Evolutionary conservation across 305 asterid genomes (phyloP).

Genomic region (Petunia hybrid): DNA sequence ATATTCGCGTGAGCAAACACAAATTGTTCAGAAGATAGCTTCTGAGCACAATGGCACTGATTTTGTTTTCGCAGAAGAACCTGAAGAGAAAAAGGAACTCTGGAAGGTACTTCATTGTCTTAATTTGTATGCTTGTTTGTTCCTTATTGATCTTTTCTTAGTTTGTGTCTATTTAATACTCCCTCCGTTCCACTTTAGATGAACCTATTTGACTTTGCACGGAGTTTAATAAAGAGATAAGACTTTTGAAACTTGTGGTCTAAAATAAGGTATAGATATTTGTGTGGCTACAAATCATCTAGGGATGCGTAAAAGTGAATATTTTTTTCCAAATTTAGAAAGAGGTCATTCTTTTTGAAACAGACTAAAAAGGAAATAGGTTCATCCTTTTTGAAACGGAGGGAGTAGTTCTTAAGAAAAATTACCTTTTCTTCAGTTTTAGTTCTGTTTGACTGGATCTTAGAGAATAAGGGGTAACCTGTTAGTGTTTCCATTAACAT

Average conservation of each 20-base stretch:
- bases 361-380: too few relatives aligned
- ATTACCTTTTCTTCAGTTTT: background rate
- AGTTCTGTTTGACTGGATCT: constrained; percentile 3
- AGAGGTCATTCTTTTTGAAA: too few relatives aligned
- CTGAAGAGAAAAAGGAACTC: constrained; percentile 89
- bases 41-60: constrained; percentile 87
- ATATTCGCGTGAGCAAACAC: constrained; percentile 85
- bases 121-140: constrained; percentile 2
- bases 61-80: constrained; percentile 87
- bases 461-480: background rate
- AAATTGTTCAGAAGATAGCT: constrained; percentile 88
- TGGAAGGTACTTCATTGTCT: constrained; percentile 70
- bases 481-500: constrained; percentile 13
- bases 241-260: too few relatives aligned
- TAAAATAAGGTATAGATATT: too few relatives aligned
- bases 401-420: background rate
- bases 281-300: too few relatives aligned
- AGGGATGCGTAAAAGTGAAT: too few relatives aligned
- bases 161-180: background rate
- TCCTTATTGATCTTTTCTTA: constrained; percentile 5
- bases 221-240: too few relatives aligned
- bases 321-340: too few relatives aligned
- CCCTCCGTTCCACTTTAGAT: background rate
- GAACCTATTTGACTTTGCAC: too few relatives aligned
- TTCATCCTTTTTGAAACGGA: too few relatives aligned